phyloP scores from a whole-genome alignment of 2,329 filamentous ascomycete genomes.

The Colletotrichum cereale region DNA sequence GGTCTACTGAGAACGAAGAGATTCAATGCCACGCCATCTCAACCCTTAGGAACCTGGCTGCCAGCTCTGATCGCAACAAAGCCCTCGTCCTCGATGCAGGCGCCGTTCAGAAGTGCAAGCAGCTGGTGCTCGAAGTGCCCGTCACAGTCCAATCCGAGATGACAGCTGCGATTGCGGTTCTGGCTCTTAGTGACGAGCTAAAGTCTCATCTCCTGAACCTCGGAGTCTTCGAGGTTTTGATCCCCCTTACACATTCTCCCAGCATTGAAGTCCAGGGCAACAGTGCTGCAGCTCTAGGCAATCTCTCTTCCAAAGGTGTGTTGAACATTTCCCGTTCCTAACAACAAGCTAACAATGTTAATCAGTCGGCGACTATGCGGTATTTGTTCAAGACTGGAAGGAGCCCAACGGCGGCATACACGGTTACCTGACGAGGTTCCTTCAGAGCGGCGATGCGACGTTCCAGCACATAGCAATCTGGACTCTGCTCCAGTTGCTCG shows the following conservation, averaged over 20 bases:
- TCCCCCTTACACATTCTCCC: conserved; percentile 92
- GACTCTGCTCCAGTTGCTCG: conserved; percentile 94
- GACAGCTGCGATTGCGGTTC: conserved; percentile 98
- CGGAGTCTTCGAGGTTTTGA: conserved; percentile 95
- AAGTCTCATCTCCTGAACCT: conserved; percentile 92
- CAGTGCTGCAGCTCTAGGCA: conserved; percentile 94
- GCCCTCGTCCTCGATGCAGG: conserved; percentile 96
- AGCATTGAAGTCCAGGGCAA: conserved; percentile 99
- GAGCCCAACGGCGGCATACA: conserved; percentile 95
- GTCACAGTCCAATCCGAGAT: conserved; percentile 98
- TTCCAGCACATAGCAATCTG: conserved; percentile 99
- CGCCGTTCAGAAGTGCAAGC: conserved; percentile 98
- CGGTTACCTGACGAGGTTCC: conserved; percentile 92
- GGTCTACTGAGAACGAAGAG: conserved; percentile 97
- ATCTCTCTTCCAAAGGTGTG: conserved; percentile 95
- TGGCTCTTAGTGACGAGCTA: conserved; percentile 94
- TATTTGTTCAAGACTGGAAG: conserved; percentile 94
- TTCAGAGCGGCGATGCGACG: conserved; percentile 93
- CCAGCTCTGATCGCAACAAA: conserved; percentile 98
- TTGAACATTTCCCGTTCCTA: conserved; percentile 8
- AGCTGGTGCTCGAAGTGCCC: conserved; percentile 92
- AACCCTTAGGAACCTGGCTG: conserved; percentile 92
- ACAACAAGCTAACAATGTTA: conserved; percentile 33
- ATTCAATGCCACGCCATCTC: conserved; percentile 99
- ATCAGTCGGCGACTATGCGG: conserved; percentile 92